Conservation (phyloP, 176 grass and related monocot genomes). For the Leersia perrieri region DNA sequence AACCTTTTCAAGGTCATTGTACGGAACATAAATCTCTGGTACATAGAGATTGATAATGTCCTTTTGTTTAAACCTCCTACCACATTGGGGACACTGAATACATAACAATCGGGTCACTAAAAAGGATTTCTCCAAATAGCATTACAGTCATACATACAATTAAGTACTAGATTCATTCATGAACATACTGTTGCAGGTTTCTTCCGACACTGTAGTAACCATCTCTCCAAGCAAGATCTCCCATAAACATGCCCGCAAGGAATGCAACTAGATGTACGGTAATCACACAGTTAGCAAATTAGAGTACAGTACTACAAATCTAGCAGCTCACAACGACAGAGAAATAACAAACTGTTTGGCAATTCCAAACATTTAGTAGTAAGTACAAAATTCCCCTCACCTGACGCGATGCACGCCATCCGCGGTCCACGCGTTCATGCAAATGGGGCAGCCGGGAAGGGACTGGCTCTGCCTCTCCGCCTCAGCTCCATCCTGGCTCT, state of each 20-base stretch:
- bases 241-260: conserved; percentile 97
- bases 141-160: neutral
- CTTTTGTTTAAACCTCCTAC: conserved; percentile 51
- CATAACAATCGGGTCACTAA: conserved; percentile 1
- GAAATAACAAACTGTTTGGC: neutral
- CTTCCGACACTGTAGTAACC: conserved; percentile 59
- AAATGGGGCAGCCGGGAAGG: conserved; percentile 68
- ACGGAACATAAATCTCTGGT: conserved; percentile 75
- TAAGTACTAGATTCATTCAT: conserved; percentile 13
- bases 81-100: conserved; percentile 88
- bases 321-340: neutral
- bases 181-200: conserved; percentile 74
- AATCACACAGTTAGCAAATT: conserved; percentile 24
- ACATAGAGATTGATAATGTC: conserved; percentile 85
- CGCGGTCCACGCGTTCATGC: conserved; percentile 66
- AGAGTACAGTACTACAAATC: neutral
- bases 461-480: conserved; percentile 23
- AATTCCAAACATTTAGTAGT: neutral
- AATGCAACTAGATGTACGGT: conserved; percentile 65
- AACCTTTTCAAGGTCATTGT: conserved; percentile 92
- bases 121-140: conserved; percentile 17
- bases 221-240: conserved; percentile 84
- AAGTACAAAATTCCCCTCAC: conserved; percentile 22
- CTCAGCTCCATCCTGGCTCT: neutral
- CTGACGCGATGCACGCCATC: conserved; percentile 85